Evolutionary conservation across 1,284 basidiomycete species (phyloP).

Genomic region (Amylostereum areolatum): DNA sequence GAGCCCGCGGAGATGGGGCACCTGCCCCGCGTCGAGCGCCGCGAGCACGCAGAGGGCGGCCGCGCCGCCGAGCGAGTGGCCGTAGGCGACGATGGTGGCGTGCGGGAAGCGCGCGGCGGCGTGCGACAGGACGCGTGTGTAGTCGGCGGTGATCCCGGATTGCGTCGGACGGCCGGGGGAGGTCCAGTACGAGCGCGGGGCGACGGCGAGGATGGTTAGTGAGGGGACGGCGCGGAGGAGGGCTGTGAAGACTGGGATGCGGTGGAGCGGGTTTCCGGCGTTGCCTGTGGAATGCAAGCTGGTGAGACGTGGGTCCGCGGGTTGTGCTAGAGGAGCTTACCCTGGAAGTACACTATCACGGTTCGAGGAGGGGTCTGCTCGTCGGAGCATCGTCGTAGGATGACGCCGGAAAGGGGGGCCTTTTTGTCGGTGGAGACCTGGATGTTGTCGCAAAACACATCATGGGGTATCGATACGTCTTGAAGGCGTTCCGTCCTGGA

Average conservation of each 20-base stretch:
- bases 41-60: conserved; percentile 34
- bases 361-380: conserved; percentile 7
- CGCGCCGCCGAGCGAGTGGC: conserved; percentile 45
- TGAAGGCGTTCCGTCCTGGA: conserved; percentile 30
- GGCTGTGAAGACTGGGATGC: conserved; percentile 35
- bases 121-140: conserved; percentile 27
- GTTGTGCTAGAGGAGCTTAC: conserved; percentile 11
- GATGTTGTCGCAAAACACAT: conserved; percentile 23
- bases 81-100: conserved; percentile 34
- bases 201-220: conserved; percentile 28
- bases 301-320: neutral
- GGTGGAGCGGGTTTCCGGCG: conserved; percentile 42
- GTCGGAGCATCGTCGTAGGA: conserved; percentile 12
- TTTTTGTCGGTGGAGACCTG: conserved; percentile 17
- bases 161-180: conserved; percentile 32
- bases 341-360: conserved; percentile 35
- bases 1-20: conserved; percentile 26
- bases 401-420: conserved; percentile 22
- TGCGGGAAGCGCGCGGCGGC: conserved; percentile 25
- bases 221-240: conserved; percentile 13
- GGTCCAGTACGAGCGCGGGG: conserved; percentile 37
- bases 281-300: conserved; percentile 29
- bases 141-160: conserved; percentile 34
- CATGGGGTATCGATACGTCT: conserved; percentile 19
- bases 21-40: conserved; percentile 9